Percentiles rank a stretch among this genome's conserved stretches.
Evolutionary conservation across 305 asterid genomes (phyloP).

Genomic region (Solanum hybrid): DNA sequence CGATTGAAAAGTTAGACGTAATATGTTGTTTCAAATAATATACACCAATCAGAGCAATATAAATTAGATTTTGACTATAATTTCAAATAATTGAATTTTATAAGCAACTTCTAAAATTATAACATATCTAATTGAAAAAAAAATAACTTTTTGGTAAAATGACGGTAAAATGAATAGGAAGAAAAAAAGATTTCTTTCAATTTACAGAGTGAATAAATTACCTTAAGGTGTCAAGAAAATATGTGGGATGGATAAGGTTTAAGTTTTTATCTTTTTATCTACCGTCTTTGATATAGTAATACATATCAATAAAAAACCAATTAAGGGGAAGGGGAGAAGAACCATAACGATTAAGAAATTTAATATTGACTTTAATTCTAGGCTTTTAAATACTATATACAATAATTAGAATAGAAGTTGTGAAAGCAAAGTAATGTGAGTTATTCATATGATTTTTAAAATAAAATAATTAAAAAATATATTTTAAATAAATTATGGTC

Average conservation of each 20-base stretch:
- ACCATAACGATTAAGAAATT: background rate
- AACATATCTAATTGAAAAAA: background rate
- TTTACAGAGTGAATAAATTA: background rate
- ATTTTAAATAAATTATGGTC: background rate
- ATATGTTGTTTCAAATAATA: too few species aligned
- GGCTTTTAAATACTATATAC: background rate
- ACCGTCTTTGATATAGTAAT: too few species aligned
- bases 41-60: background rate
- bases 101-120: too few species aligned
- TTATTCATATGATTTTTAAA: too few species aligned
- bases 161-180: background rate
- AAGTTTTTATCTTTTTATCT: too few species aligned
- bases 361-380: too few species aligned
- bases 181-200: background rate
- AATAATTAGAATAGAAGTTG: background rate
- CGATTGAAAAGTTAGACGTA: background rate
- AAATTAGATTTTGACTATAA: background rate
- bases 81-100: background rate
- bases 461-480: too few species aligned
- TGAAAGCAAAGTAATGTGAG: background rate
- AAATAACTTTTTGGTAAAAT: too few species aligned
- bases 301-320: too few species aligned
- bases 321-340: background rate
- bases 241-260: background rate
- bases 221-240: background rate